These are phyloP conservation scores for Coniferiporia sulphurascens DNA, from an alignment of 1,284 basidiomycete species.

Conservation along the genomic window DNA sequence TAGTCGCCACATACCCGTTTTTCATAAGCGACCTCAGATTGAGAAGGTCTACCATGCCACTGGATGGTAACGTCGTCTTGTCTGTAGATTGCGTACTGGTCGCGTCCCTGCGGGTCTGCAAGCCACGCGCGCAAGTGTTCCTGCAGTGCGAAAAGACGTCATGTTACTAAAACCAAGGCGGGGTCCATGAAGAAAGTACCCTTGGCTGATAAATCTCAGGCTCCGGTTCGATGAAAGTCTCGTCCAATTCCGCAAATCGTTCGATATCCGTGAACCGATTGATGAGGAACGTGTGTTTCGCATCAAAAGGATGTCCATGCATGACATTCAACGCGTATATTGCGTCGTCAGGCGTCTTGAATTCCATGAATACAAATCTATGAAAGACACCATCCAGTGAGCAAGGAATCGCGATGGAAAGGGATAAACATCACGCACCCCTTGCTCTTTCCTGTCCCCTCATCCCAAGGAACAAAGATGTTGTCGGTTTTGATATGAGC, in stretches of 20 bases:
- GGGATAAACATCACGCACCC: slow-evolving; percentile 50
- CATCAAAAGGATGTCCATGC: slow-evolving; percentile 87
- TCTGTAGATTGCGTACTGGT: slow-evolving; percentile 94
- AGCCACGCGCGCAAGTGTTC: slow-evolving; percentile 97
- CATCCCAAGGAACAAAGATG: slow-evolving; percentile 84
- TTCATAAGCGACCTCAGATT: slow-evolving; percentile 74
- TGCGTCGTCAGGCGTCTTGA: slow-evolving; percentile 79
- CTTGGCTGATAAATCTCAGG: slow-evolving; percentile 78
- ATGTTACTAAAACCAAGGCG: slow-evolving; percentile 4
- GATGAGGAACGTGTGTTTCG: slow-evolving; percentile 86
- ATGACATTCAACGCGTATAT: slow-evolving; percentile 75
- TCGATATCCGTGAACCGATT: slow-evolving; percentile 95
- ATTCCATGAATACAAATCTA: slow-evolving; percentile 90
- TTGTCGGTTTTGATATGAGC: slow-evolving; percentile 71
- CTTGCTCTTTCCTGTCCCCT: slow-evolving; percentile 75
- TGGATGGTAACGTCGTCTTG: slow-evolving; percentile 88
- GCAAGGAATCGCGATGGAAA: background rate
- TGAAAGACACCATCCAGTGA: background rate
- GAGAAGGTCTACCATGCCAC: slow-evolving; percentile 92
- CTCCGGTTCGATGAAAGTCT: slow-evolving; percentile 80
- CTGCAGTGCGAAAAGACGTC: slow-evolving; percentile 34
- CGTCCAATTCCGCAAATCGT: slow-evolving; percentile 74
- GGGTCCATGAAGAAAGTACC: slow-evolving; percentile 39
- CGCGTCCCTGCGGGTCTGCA: slow-evolving; percentile 86
- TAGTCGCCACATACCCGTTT: slow-evolving; percentile 57